Percentiles rank a stretch among this genome's conserved stretches.
These are phyloP conservation scores for Gossypium bickii DNA, from an alignment of 345 rosid species.

Conservation along the genomic window DNA sequence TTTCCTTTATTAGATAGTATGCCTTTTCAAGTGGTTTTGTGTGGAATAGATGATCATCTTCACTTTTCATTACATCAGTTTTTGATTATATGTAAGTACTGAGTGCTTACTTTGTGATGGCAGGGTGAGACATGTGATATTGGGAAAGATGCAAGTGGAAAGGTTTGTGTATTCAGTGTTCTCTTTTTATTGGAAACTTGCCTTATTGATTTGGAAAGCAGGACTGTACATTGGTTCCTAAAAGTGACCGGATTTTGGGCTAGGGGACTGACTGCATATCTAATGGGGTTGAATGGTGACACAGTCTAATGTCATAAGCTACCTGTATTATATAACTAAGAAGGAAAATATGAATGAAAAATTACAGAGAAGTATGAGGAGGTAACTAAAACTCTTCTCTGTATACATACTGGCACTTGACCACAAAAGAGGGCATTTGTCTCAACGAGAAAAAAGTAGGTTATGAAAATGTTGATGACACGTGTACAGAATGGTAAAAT, in stretches of 20 bases:
- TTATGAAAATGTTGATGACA: neutral
- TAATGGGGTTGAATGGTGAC: neutral
- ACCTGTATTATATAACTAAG: neutral
- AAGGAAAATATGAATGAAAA: neutral
- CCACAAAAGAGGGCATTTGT: neutral
- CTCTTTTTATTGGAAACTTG: constrained; percentile 3
- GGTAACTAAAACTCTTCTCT: neutral
- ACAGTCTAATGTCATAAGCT: neutral
- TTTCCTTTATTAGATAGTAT: constrained; percentile 18
- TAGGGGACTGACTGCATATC: neutral
- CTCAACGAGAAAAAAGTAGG: neutral
- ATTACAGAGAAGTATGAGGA: neutral
- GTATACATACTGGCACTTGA: neutral
- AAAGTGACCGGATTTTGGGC: neutral
- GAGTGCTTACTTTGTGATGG: constrained; percentile 26
- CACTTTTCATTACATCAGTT: constrained; percentile 11
- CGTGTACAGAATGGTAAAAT: neutral
- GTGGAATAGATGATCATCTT: constrained; percentile 7
- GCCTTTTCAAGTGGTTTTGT: neutral
- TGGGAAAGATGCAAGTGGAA: constrained; percentile 56
- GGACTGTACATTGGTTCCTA: neutral
- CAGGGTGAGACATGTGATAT: constrained; percentile 83
- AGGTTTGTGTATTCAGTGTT: constrained; percentile 41
- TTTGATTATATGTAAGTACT: neutral
- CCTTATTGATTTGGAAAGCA: neutral